These are phyloP conservation scores for Magnaporthiopsis rhizophila DNA, from an alignment of 2,329 filamentous ascomycete species.

Conservation along the genomic window DNA sequence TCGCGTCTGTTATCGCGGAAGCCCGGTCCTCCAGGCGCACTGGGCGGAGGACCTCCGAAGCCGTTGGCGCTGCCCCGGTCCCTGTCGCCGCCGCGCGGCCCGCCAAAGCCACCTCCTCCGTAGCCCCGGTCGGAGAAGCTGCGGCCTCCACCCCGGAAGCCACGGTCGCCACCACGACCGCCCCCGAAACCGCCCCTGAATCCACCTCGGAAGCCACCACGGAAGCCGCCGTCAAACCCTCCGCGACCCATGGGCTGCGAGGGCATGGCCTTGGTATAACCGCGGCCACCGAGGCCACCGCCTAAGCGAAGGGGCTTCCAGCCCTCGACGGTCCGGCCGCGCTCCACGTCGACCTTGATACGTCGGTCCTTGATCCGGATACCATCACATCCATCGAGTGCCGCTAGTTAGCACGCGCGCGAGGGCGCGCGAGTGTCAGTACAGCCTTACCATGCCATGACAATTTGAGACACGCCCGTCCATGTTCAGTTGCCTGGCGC, in stretches of 20 bases:
- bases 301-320: conserved; percentile 91
- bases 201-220: conserved; percentile 37
- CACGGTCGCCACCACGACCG: conserved; percentile 23
- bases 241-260: conserved; percentile 55
- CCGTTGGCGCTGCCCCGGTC: conserved; percentile 34
- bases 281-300: conserved; percentile 83
- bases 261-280: conserved; percentile 77
- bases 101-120: conserved; percentile 46
- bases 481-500: conserved; percentile 9
- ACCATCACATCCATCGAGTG: conserved; percentile 77
- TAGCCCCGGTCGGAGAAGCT: conserved; percentile 32
- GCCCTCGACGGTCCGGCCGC: conserved; percentile 84
- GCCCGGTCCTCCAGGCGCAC: conserved; percentile 55
- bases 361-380: conserved; percentile 87
- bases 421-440: conserved; percentile 61
- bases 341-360: conserved; percentile 92
- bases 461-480: conserved; percentile 14
- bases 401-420: conserved; percentile 61
- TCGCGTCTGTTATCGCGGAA: conserved; percentile 37
- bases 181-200: conserved; percentile 27
- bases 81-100: conserved; percentile 33
- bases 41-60: conserved; percentile 42
- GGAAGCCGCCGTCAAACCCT: conserved; percentile 47
- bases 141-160: conserved; percentile 33
- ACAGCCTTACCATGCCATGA: conserved; percentile 46